phyloP scores from a whole-genome alignment of 1,139 yeast species.

The Blastobotrys proliferans region DNA sequence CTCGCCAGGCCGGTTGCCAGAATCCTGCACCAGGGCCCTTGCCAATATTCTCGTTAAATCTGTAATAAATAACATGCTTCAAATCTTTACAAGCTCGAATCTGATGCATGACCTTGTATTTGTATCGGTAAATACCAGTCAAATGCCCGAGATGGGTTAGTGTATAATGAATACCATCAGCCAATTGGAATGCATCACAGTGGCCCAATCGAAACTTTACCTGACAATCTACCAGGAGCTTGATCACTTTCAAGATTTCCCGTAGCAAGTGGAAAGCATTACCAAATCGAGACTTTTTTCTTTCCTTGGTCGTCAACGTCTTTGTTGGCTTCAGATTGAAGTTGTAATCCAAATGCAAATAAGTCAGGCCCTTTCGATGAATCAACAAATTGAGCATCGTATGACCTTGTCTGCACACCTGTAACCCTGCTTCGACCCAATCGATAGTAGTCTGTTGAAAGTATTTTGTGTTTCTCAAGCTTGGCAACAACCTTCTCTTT shows the following conservation, averaged over 20 bases:
- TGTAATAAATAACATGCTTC: constrained; percentile 82
- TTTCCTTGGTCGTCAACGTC: constrained; percentile 91
- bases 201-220: constrained; percentile 87
- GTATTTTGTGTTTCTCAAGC: constrained; percentile 72
- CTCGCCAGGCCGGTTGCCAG: constrained; percentile 99
- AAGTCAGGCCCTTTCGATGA: constrained; percentile 88
- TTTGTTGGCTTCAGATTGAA: constrained; percentile 95
- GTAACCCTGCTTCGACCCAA: constrained; percentile 98
- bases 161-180: constrained; percentile 89
- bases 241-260: constrained; percentile 76
- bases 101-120: constrained; percentile 97
- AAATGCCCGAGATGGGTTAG: constrained; percentile 91
- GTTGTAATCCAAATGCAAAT: constrained; percentile 89
- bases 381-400: constrained; percentile 88
- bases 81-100: constrained; percentile 93
- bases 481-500: constrained; percentile 59
- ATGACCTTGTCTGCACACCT: constrained; percentile 88
- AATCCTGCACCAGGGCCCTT: constrained; percentile 99
- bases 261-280: constrained; percentile 92
- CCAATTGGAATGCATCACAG: constrained; percentile 87
- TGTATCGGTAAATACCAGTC: constrained; percentile 94
- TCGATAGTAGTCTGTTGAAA: constrained; percentile 90
- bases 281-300: constrained; percentile 94
- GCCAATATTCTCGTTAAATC: constrained; percentile 77
- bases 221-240: constrained; percentile 88